A percentile compares a stretch with the other conserved stretches of the same genome.
These are phyloP conservation scores for Scheffersomyces amazonensis DNA, from an alignment of 805 yeast genomes.

Conservation along the genomic window DNA sequence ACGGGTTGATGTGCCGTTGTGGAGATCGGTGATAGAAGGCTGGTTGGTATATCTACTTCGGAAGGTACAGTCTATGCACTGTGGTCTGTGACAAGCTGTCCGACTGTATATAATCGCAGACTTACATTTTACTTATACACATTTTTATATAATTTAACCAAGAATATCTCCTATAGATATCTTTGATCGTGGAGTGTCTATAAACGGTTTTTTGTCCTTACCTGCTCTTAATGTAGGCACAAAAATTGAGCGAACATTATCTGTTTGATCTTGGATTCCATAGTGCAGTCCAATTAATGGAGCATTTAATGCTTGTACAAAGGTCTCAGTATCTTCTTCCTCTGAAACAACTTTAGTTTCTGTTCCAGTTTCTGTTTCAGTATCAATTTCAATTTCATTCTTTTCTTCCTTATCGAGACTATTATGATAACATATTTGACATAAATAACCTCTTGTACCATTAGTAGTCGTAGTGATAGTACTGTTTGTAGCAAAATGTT, in stretches of 20 bases:
- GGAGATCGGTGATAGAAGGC: too few species aligned
- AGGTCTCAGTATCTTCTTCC: conserved; percentile 10
- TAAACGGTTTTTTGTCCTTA: background rate
- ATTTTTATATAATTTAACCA: conserved; percentile 5
- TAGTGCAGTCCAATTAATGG: conserved; percentile 31
- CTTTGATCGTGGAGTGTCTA: conserved; percentile 9
- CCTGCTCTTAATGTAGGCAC: background rate
- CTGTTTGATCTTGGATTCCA: conserved; percentile 26
- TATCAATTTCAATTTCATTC: background rate
- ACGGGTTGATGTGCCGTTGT: too few species aligned
- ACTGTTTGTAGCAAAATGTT: conserved; percentile 1
- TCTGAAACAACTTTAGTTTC: conserved; percentile 10
- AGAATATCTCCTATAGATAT: conserved; percentile 20
- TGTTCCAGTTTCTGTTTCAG: conserved; percentile 4
- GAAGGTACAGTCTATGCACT: too few species aligned
- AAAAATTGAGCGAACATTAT: conserved; percentile 11
- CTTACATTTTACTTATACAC: too few species aligned
- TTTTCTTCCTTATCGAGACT: background rate
- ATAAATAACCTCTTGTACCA: too few species aligned
- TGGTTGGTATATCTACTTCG: too few species aligned
- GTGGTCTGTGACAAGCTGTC: too few species aligned
- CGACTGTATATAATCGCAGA: too few species aligned
- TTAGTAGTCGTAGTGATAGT: too few species aligned
- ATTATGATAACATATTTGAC: conserved; percentile 33
- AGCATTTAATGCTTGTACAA: conserved; percentile 19